Evolutionary conservation across 768 basidiomycete genomes (phyloP).

Genomic region (Cystobasidium tubakii): DNA sequence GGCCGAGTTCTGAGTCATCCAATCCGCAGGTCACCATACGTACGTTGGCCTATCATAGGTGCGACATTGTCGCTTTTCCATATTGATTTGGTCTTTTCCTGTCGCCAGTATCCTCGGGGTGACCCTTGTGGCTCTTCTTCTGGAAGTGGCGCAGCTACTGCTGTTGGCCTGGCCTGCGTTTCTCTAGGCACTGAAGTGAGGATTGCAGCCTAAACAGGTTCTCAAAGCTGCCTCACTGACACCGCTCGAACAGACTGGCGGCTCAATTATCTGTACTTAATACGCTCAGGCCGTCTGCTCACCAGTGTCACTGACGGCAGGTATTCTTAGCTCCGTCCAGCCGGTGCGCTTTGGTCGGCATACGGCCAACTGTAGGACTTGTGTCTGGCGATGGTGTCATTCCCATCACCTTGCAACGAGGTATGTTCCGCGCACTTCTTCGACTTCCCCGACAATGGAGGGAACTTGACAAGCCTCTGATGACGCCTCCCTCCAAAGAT

Average conservation of each 20-base stretch:
- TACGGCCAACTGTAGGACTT: conserved; percentile 60
- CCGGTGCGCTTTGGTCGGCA: conserved; percentile 58
- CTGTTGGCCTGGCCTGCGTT: conserved; percentile 56
- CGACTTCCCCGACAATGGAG: too few relatives aligned
- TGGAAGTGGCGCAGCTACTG: conserved; percentile 58
- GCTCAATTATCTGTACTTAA: conserved; percentile 52
- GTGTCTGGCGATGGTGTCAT: conserved; percentile 60
- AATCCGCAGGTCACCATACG: background rate
- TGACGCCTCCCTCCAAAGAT: conserved; percentile 50
- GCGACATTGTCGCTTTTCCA: too few relatives aligned
- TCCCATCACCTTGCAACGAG: conserved; percentile 10
- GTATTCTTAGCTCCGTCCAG: conserved; percentile 48
- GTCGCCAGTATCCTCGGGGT: conserved; percentile 51
- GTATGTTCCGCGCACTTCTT: background rate
- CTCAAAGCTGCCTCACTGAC: background rate
- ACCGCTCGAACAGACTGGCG: conserved; percentile 45
- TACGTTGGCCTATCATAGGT: too few relatives aligned
- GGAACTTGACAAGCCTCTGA: background rate
- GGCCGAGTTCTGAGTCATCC: too few relatives aligned
- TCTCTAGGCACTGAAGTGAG: conserved; percentile 53
- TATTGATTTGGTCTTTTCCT: too few relatives aligned
- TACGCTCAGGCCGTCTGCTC: background rate
- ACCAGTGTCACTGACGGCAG: background rate
- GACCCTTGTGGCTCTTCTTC: conserved; percentile 61
- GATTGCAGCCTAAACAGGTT: conserved; percentile 43